phyloP scores from a whole-genome alignment of 805 yeast species.

The Kodamaea kakaduensis region DNA sequence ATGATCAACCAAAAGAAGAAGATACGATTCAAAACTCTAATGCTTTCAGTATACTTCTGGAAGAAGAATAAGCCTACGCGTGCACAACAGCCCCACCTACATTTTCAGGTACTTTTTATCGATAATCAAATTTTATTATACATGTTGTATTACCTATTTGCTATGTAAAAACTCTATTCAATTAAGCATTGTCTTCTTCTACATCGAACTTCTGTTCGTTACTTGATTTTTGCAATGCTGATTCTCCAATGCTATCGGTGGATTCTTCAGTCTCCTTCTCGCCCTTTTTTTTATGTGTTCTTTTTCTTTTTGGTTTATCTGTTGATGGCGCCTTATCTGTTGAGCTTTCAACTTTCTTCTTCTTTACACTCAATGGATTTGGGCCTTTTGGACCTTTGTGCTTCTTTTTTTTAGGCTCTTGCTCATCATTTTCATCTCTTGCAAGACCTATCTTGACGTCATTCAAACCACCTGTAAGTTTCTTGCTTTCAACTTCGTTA shows the following conservation, averaged over 20 bases:
- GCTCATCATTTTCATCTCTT: conserved; percentile 18
- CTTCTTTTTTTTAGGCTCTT: conserved; percentile 34
- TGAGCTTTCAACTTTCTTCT: conserved; percentile 45
- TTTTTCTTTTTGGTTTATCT: conserved; percentile 10
- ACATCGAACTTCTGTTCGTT: too few species aligned
- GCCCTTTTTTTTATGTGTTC: conserved; percentile 8
- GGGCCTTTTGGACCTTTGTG: conserved; percentile 76
- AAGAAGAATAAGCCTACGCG: too few species aligned
- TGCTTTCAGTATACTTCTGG: conserved; percentile 8
- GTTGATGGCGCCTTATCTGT: conserved; percentile 12
- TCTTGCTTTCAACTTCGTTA: conserved; percentile 54
- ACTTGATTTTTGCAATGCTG: too few species aligned
- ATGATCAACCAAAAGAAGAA: conserved; percentile 3
- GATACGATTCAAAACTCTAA: conserved; percentile 5
- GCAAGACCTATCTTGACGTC: conserved; percentile 49
- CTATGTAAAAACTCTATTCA: too few species aligned
- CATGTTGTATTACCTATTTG: background rate
- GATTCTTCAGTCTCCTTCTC: conserved; percentile 3
- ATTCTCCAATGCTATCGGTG: background rate
- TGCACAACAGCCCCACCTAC: too few species aligned
- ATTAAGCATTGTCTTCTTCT: too few species aligned
- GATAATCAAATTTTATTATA: too few species aligned
- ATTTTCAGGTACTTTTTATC: too few species aligned
- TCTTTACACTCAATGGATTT: conserved; percentile 86
- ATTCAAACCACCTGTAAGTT: conserved; percentile 77